These are phyloP conservation scores for Dendrostoma leiphaemia DNA, from an alignment of 2,329 filamentous ascomycete genomes.

Conservation along the genomic window DNA sequence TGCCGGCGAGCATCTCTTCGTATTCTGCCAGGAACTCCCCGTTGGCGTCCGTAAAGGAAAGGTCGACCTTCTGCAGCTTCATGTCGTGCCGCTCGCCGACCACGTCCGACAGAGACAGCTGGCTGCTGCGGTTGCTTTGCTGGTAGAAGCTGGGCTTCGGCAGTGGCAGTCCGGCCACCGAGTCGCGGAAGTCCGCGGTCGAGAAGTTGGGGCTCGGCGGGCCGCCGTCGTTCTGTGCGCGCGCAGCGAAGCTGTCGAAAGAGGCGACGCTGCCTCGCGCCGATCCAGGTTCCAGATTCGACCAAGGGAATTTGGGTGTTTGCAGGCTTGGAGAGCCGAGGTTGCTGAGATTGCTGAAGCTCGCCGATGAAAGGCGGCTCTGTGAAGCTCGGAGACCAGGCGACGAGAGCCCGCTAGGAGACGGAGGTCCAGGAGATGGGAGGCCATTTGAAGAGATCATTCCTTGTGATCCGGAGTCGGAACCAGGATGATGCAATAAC, in stretches of 20 bases:
- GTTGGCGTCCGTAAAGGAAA: constrained; percentile 64
- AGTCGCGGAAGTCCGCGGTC: constrained; percentile 24
- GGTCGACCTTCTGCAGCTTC: constrained; percentile 64
- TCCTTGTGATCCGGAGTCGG: constrained; percentile 14
- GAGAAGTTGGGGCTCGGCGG: constrained; percentile 9
- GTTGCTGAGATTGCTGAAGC: not conserved
- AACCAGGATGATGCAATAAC: constrained; percentile 20
- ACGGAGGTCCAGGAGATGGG: constrained; percentile 9
- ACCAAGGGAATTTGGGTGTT: constrained; percentile 19
- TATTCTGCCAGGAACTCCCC: constrained; percentile 61
- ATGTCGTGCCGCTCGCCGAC: constrained; percentile 61
- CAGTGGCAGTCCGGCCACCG: constrained; percentile 27
- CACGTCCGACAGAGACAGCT: constrained; percentile 54
- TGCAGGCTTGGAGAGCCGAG: constrained; percentile 7
- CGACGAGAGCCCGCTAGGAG: constrained; percentile 1
- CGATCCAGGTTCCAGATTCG: constrained; percentile 13
- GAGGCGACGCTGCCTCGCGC: constrained; percentile 14
- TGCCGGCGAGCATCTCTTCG: constrained; percentile 52
- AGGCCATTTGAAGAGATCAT: not conserved
- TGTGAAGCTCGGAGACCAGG: not conserved
- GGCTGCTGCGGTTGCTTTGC: constrained; percentile 34
- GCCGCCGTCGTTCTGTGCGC: constrained; percentile 15
- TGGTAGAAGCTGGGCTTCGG: constrained; percentile 22
- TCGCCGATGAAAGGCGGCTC: constrained; percentile 1
- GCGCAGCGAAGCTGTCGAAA: constrained; percentile 20